Conservation (phyloP, 2,329 filamentous ascomycete species). For the Arthroderma sp. region DNA sequence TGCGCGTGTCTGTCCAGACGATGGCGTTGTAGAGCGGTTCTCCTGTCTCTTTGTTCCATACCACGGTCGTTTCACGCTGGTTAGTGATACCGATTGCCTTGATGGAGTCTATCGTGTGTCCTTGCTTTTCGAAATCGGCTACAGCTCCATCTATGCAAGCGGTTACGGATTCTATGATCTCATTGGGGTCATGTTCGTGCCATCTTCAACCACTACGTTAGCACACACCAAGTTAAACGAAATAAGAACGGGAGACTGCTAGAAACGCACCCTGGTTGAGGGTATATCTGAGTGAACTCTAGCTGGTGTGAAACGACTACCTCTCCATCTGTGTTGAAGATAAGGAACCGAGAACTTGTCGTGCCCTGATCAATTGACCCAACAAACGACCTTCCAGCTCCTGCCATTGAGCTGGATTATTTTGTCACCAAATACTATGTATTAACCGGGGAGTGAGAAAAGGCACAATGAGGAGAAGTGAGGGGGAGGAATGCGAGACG, state of each 20-base stretch:
- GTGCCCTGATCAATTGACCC: constrained; percentile 87
- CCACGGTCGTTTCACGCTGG: constrained; percentile 76
- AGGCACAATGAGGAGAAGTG: background rate
- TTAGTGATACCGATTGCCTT: constrained; percentile 76
- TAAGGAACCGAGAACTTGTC: constrained; percentile 77
- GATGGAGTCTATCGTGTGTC: constrained; percentile 56
- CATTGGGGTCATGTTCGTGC: constrained; percentile 79
- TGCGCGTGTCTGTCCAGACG: constrained; percentile 82
- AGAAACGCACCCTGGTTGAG: constrained; percentile 63
- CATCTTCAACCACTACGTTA: constrained; percentile 43
- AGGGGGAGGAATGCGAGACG: background rate
- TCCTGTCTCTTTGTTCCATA: constrained; percentile 73
- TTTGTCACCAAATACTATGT: background rate
- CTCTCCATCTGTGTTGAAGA: constrained; percentile 69
- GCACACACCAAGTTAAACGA: background rate
- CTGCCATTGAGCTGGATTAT: background rate
- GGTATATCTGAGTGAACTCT: constrained; percentile 76
- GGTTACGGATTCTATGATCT: constrained; percentile 63
- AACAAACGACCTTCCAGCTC: constrained; percentile 44
- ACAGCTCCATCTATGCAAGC: constrained; percentile 69
- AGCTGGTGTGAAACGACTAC: constrained; percentile 75
- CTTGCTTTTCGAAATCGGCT: constrained; percentile 57
- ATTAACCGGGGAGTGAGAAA: background rate
- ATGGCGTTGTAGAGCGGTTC: constrained; percentile 78
- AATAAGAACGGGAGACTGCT: background rate